A percentile compares a stretch with the other conserved stretches of the same genome.
Evolutionary conservation across 805 yeast species (phyloP).

Genomic region (Kodamaea nitidulidarum): DNA sequence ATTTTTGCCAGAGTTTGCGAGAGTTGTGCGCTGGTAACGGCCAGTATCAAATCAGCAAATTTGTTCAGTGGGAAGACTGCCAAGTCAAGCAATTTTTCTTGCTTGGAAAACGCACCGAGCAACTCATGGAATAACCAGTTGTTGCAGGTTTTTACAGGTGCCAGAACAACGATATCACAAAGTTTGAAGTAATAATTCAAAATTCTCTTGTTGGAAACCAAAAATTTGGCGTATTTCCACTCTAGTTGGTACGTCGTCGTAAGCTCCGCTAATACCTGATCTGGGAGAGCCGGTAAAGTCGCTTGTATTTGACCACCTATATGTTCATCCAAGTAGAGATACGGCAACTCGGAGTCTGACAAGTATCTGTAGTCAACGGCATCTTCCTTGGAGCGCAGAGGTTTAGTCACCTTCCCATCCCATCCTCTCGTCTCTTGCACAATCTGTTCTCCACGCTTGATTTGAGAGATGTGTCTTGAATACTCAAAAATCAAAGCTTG

Average conservation of each 20-base stretch:
- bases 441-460: slow-evolving; percentile 32
- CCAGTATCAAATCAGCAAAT: slow-evolving; percentile 52
- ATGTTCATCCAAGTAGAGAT: slow-evolving; percentile 41
- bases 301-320: slow-evolving; percentile 41
- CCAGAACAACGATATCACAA: slow-evolving; percentile 20
- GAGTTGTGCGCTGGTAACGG: slow-evolving; percentile 46
- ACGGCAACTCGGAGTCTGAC: slow-evolving; percentile 89
- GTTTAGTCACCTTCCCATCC: slow-evolving; percentile 71
- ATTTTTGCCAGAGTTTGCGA: slow-evolving; percentile 67
- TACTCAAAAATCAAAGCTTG: slow-evolving; percentile 75
- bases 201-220: slow-evolving; percentile 49
- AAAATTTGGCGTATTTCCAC: slow-evolving; percentile 70
- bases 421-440: slow-evolving; percentile 82
- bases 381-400: slow-evolving; percentile 72
- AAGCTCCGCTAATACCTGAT: slow-evolving; percentile 47
- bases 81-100: slow-evolving; percentile 33
- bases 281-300: slow-evolving; percentile 59
- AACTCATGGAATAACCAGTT: slow-evolving; percentile 85
- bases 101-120: slow-evolving; percentile 61
- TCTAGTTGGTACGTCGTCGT: slow-evolving; percentile 45
- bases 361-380: slow-evolving; percentile 86
- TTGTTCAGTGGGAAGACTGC: slow-evolving; percentile 30
- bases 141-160: slow-evolving; percentile 42
- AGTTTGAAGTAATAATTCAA: slow-evolving; percentile 51
- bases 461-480: slow-evolving; percentile 55